Evolutionary conservation across 768 basidiomycete genomes (phyloP).

Genomic region (Cystobasidiopsis lactophilus): DNA sequence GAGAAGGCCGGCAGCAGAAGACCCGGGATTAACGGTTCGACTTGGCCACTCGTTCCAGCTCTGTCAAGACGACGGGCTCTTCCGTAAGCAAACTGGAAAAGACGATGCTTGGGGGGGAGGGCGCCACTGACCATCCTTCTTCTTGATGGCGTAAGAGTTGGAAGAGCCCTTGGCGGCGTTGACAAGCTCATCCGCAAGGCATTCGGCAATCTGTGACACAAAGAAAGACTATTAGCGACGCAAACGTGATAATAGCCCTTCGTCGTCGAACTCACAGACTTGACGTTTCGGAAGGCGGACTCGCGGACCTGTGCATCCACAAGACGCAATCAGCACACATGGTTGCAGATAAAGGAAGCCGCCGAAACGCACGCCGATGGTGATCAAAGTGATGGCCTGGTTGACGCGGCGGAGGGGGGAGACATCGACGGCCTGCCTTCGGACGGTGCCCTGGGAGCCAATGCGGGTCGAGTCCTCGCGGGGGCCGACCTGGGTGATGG

Average conservation of each 20-base stretch:
- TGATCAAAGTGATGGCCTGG: conserved; percentile 85
- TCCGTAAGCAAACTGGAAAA: conserved; percentile 47
- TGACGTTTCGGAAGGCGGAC: conserved; percentile 99
- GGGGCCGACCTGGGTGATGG: conserved; percentile 97
- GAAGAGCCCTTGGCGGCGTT: conserved; percentile 99
- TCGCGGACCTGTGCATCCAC: conserved; percentile 68
- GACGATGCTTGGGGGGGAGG: not conserved
- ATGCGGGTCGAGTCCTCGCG: conserved; percentile 99
- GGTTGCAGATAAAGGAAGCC: conserved; percentile 1
- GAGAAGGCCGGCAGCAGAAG: too few species aligned
- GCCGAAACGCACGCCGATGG: conserved; percentile 56
- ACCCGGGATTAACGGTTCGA: conserved; percentile 65
- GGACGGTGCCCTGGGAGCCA: conserved; percentile 97
- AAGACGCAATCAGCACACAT: conserved; percentile 1
- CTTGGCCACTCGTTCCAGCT: conserved; percentile 99
- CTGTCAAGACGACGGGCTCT: too few species aligned
- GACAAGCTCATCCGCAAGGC: conserved; percentile 91
- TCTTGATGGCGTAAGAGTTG: conserved; percentile 99
- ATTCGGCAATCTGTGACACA: conserved; percentile 1
- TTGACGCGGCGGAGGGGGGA: conserved; percentile 95
- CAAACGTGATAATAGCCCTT: too few species aligned
- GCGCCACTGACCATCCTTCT: conserved; percentile 15
- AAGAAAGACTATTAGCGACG: not conserved
- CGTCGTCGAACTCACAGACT: conserved; percentile 50
- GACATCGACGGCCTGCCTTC: conserved; percentile 98